Percentiles rank a stretch among this genome's conserved stretches.
Evolutionary conservation across 805 yeast genomes (phyloP).

Genomic region (Spencermartinsiella europaea): DNA sequence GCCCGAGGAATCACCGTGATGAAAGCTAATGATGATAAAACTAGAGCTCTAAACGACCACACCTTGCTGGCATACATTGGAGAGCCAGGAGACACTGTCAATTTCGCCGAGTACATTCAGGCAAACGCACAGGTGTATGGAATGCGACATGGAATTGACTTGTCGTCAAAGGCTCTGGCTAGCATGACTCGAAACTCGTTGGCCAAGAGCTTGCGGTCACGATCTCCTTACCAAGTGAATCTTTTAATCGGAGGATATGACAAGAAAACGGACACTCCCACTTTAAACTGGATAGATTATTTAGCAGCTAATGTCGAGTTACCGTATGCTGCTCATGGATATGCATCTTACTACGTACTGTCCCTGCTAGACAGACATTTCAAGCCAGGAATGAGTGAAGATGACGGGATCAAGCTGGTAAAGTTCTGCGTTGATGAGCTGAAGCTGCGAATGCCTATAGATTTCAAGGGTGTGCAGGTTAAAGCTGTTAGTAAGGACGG

Average conservation of each 20-base stretch:
- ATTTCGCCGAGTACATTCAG: constrained; percentile 90
- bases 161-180: constrained; percentile 82
- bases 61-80: constrained; percentile 87
- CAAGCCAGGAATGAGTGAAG: constrained; percentile 64
- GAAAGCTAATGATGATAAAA: constrained; percentile 76
- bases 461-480: constrained; percentile 79
- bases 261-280: constrained; percentile 50
- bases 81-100: constrained; percentile 93
- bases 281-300: constrained; percentile 86
- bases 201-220: constrained; percentile 83
- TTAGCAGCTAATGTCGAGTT: constrained; percentile 85
- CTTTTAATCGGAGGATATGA: constrained; percentile 85
- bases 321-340: constrained; percentile 98
- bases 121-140: constrained; percentile 86
- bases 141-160: constrained; percentile 77
- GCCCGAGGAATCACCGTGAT: constrained; percentile 84
- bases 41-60: constrained; percentile 66
- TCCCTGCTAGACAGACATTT: constrained; percentile 89
- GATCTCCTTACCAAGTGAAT: constrained; percentile 88
- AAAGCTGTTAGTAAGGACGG: constrained; percentile 65
- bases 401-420: constrained; percentile 74
- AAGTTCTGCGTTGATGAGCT: constrained; percentile 73
- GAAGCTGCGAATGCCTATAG: constrained; percentile 81
- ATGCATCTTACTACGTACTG: constrained; percentile 92
- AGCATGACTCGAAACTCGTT: constrained; percentile 82